phyloP scores from a whole-genome alignment of 306 rosid species.

The Hippophae tibetana region DNA sequence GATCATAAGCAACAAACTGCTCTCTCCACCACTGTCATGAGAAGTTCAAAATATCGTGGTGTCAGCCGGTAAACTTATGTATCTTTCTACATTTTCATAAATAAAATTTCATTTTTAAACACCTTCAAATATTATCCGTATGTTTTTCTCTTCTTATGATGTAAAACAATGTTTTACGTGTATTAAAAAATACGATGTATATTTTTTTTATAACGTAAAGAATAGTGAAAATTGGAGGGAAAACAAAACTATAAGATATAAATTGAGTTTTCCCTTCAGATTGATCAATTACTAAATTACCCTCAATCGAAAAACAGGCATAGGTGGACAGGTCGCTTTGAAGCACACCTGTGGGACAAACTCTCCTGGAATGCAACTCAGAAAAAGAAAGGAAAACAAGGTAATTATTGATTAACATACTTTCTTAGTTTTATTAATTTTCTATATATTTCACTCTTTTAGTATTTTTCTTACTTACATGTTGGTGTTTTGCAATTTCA shows the following conservation, averaged over 20 bases:
- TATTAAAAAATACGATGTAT: too few species aligned
- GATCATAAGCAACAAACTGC: slow-evolving; percentile 18
- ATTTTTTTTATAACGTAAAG: neutral
- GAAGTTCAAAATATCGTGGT: slow-evolving; percentile 76
- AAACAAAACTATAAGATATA: too few species aligned
- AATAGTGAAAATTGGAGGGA: too few species aligned
- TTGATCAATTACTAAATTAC: too few species aligned
- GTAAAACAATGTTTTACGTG: too few species aligned
- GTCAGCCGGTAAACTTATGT: slow-evolving; percentile 44
- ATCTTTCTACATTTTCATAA: too few species aligned
- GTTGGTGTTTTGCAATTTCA: too few species aligned
- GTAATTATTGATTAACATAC: slow-evolving; percentile 11
- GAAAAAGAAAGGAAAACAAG: slow-evolving; percentile 95
- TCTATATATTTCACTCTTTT: neutral
- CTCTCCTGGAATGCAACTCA: slow-evolving; percentile 87
- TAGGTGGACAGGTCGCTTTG: slow-evolving; percentile 86
- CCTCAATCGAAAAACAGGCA: slow-evolving; percentile 34
- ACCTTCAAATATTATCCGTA: too few species aligned
- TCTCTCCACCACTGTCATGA: slow-evolving; percentile 45
- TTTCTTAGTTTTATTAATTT: slow-evolving; percentile 16
- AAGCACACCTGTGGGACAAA: slow-evolving; percentile 95
- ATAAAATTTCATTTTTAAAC: too few species aligned
- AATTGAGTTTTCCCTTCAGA: too few species aligned
- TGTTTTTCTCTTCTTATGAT: too few species aligned
- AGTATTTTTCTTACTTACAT: neutral